phyloP scores from a whole-genome alignment of 1,284 basidiomycete genomes.

The Cryptococcus sp. region DNA sequence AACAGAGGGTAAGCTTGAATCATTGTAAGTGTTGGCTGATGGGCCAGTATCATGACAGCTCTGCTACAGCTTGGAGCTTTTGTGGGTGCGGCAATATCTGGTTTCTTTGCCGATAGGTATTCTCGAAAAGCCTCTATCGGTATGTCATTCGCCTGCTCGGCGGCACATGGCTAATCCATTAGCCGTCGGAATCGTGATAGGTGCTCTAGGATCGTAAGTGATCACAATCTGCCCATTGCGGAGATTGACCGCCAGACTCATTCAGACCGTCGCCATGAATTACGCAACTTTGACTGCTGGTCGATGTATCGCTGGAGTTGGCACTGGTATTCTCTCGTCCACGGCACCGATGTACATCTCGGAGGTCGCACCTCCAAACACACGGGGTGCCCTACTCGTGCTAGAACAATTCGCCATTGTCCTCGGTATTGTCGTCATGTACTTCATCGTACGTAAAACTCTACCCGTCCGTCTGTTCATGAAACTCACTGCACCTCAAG shows the following conservation, averaged over 20 bases:
- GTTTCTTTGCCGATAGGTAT: constrained; percentile 29
- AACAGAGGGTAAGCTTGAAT: too few relatives aligned
- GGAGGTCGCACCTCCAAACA: constrained; percentile 35
- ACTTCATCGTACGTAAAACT: constrained; percentile 12
- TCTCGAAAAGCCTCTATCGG: constrained; percentile 24
- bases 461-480: neutral
- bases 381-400: constrained; percentile 69
- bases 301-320: constrained; percentile 23
- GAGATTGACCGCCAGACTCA: too few relatives aligned
- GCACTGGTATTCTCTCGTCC: constrained; percentile 37
- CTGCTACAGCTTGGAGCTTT: constrained; percentile 40
- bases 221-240: too few relatives aligned
- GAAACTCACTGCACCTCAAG: constrained; percentile 2
- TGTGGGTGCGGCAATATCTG: constrained; percentile 26
- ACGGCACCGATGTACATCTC: constrained; percentile 46
- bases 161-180: too few relatives aligned
- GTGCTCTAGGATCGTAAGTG: too few relatives aligned
- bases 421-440: constrained; percentile 48
- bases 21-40: too few relatives aligned
- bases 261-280: constrained; percentile 29
- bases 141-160: too few relatives aligned
- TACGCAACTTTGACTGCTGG: constrained; percentile 27
- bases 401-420: constrained; percentile 71
- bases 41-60: constrained; percentile 7
- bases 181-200: constrained; percentile 23